These are phyloP conservation scores for Stylonectria norvegica DNA, from an alignment of 2,329 filamentous ascomycete genomes.

Conservation along the genomic window DNA sequence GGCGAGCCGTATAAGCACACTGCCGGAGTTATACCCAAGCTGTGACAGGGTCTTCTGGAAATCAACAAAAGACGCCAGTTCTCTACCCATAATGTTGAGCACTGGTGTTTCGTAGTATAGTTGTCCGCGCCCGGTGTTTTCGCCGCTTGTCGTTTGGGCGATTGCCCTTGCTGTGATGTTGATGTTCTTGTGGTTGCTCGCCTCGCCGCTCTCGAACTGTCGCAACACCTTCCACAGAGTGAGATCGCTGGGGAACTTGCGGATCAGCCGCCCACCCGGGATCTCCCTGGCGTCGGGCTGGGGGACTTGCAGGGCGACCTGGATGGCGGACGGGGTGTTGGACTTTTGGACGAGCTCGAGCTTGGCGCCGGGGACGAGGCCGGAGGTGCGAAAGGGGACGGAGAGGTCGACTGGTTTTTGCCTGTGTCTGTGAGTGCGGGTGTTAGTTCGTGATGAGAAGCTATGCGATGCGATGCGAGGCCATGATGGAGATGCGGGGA, in stretches of 20 bases:
- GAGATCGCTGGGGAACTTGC: conserved; percentile 85
- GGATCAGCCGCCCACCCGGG: conserved; percentile 65
- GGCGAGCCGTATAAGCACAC: conserved; percentile 70
- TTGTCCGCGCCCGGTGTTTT: conserved; percentile 62
- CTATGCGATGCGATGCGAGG: no score
- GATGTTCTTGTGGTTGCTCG: conserved; percentile 56
- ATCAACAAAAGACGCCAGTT: conserved; percentile 72
- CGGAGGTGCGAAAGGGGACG: conserved; percentile 76
- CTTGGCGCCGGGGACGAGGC: conserved; percentile 80
- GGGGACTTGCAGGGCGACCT: conserved; percentile 83
- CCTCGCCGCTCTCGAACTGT: conserved; percentile 77
- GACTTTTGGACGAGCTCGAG: conserved; percentile 87
- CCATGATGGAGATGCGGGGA: no score
- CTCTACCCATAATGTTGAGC: conserved; percentile 77
- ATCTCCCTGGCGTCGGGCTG: conserved; percentile 62
- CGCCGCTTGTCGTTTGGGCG: conserved; percentile 56
- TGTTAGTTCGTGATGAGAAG: conserved; percentile 1
- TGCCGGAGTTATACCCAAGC: conserved; percentile 82
- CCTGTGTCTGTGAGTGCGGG: conserved; percentile 57
- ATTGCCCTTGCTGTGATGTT: conserved; percentile 83
- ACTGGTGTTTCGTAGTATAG: conserved; percentile 86
- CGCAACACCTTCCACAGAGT: conserved; percentile 87
- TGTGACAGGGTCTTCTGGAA: conserved; percentile 87
- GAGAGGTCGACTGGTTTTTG: conserved; percentile 85
- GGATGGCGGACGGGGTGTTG: conserved; percentile 79